Evolutionary conservation across 2,329 filamentous ascomycete species (phyloP).

Genomic region (Pseudopithomyces maydicus): DNA sequence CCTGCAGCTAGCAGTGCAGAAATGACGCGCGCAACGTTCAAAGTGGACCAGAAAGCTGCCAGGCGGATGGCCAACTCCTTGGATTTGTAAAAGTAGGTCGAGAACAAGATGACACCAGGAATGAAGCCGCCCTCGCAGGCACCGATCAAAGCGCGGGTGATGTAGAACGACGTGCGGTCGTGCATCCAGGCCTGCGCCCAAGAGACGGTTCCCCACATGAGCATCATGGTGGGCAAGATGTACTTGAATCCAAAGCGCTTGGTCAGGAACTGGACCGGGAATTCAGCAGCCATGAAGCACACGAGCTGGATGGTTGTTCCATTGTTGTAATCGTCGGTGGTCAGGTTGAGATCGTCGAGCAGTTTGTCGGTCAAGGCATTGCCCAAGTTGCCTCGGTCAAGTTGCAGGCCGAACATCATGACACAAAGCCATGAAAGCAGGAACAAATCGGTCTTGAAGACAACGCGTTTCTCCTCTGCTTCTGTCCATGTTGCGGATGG

Average conservation of each 20-base stretch:
- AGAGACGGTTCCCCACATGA: constrained; percentile 51
- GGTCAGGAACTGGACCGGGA: constrained; percentile 52
- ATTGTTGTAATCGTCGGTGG: constrained; percentile 41
- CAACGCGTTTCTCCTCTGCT: constrained; percentile 60
- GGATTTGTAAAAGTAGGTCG: constrained; percentile 77
- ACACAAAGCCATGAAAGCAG: constrained; percentile 34
- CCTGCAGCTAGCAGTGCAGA: constrained; percentile 62
- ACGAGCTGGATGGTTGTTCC: constrained; percentile 68
- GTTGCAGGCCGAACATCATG: constrained; percentile 56
- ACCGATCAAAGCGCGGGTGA: constrained; percentile 48
- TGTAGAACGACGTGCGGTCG: constrained; percentile 50
- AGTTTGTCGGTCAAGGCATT: constrained; percentile 40
- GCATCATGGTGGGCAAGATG: constrained; percentile 51
- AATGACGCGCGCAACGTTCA: constrained; percentile 60
- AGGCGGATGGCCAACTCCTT: constrained; percentile 70
- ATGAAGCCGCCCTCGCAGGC: constrained; percentile 59
- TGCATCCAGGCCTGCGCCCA: constrained; percentile 72
- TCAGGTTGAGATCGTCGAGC: constrained; percentile 34
- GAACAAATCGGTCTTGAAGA: constrained; percentile 53
- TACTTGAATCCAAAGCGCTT: constrained; percentile 51
- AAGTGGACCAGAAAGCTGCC: constrained; percentile 72
- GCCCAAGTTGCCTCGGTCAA: constrained; percentile 53
- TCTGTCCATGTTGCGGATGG: constrained; percentile 59
- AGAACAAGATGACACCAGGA: constrained; percentile 67
- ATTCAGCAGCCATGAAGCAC: constrained; percentile 71